phyloP scores from a whole-genome alignment of 495 filamentous ascomycete species.

The Cercophora newfieldiana region DNA sequence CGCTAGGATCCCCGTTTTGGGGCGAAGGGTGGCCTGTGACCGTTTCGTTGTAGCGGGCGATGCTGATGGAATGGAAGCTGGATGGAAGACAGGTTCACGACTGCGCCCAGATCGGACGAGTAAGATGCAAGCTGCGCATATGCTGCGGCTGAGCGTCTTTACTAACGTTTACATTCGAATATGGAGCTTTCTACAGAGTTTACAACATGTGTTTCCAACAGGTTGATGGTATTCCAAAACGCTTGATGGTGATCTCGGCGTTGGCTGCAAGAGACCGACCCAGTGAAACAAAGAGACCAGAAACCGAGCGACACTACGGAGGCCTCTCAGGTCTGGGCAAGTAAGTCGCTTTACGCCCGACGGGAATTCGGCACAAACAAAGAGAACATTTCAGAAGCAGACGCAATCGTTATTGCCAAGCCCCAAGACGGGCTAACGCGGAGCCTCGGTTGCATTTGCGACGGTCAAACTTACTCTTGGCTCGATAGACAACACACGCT shows the following conservation, averaged over 20 bases:
- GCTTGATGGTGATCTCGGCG: neutral
- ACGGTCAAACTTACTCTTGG: conserved; percentile 5
- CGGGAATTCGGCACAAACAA: neutral
- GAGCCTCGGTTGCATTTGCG: conserved; percentile 8
- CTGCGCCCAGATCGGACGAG: too few species aligned
- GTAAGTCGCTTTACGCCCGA: too few species aligned
- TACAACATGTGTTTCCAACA: neutral
- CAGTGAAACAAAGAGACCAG: neutral
- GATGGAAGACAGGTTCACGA: too few species aligned
- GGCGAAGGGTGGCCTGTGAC: neutral
- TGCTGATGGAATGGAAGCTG: neutral
- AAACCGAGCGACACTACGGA: neutral
- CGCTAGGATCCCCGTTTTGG: neutral
- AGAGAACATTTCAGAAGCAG: neutral
- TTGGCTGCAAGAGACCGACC: neutral
- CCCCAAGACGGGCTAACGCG: neutral
- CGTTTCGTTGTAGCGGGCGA: neutral
- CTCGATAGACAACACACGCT: conserved; percentile 1
- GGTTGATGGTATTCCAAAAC: neutral
- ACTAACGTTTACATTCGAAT: neutral
- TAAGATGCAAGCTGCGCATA: neutral
- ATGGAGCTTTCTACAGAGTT: neutral
- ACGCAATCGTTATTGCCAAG: neutral
- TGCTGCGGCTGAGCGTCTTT: neutral
- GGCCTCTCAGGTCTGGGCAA: neutral